phyloP scores from a whole-genome alignment of 192 early-diverging fungal genomes.

The Rhizophagus clarus region DNA sequence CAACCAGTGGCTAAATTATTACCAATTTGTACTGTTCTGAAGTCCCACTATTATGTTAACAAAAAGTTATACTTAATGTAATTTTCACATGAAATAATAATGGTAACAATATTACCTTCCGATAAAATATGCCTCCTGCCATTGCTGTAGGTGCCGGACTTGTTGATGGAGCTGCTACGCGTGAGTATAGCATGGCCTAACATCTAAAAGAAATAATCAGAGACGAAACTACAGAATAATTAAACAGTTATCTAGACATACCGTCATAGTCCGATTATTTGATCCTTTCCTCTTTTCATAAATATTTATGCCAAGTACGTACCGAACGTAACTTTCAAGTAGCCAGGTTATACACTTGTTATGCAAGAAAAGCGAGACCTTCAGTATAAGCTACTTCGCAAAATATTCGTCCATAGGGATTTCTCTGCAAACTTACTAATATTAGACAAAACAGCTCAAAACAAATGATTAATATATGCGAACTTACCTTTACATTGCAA shows the following conservation, averaged over 20 bases:
- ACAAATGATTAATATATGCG: neutral
- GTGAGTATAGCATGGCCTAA: too few relatives aligned
- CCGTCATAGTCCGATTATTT: neutral
- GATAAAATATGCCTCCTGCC: too few relatives aligned
- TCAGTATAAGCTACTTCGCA: neutral
- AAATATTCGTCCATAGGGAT: neutral
- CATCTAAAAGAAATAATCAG: too few relatives aligned
- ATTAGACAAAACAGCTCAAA: neutral
- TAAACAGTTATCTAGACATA: neutral
- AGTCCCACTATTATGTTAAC: conserved; percentile 4
- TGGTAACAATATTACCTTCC: too few relatives aligned
- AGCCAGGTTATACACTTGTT: neutral
- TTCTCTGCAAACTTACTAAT: neutral
- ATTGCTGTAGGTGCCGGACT: too few relatives aligned
- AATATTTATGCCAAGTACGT: neutral
- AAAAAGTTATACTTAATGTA: too few relatives aligned
- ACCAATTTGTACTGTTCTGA: conserved; percentile 6
- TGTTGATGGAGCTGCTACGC: too few relatives aligned
- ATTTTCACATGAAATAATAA: too few relatives aligned
- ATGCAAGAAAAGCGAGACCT: neutral
- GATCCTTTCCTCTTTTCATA: neutral
- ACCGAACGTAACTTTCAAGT: neutral
- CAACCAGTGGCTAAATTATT: conserved; percentile 18
- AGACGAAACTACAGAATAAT: neutral
- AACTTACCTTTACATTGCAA: neutral